phyloP scores from a whole-genome alignment of 371 early-diverging fungal species.

The Mucor lusitanicus region DNA sequence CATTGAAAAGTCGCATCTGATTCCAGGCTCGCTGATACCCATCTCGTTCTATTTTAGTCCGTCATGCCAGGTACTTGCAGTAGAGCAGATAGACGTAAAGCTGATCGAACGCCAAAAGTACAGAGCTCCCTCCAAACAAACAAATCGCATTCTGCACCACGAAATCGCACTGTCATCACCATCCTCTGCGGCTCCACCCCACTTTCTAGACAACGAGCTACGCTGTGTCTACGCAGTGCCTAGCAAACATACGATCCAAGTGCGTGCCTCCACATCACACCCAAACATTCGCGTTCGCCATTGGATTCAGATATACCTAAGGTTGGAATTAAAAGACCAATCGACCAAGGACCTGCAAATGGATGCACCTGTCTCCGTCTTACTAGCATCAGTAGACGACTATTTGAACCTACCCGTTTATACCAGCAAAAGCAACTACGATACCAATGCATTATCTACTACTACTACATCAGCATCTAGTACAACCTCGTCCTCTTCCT shows the following conservation, averaged over 20 bases:
- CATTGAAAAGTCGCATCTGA: constrained; percentile 33
- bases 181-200: not conserved
- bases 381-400: constrained; percentile 26
- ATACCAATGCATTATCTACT: constrained; percentile 1
- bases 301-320: constrained; percentile 39
- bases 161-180: constrained; percentile 32
- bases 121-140: constrained; percentile 36
- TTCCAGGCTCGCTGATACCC: constrained; percentile 31
- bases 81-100: constrained; percentile 34
- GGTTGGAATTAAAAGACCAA: constrained; percentile 22
- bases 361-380: constrained; percentile 34
- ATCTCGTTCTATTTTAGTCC: constrained; percentile 22
- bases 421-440: not conserved
- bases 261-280: constrained; percentile 38
- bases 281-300: constrained; percentile 43
- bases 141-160: constrained; percentile 40
- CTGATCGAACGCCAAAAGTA: constrained; percentile 44
- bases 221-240: constrained; percentile 33
- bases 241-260: constrained; percentile 31
- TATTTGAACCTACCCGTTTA: constrained; percentile 35
- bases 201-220: constrained; percentile 9
- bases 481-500: not conserved
- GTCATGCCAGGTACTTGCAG: not conserved
- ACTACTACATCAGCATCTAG: not conserved
- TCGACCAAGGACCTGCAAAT: constrained; percentile 32